Conservation (phyloP, 2,329 filamentous ascomycete genomes). For the Penicillium hesseltinei region DNA sequence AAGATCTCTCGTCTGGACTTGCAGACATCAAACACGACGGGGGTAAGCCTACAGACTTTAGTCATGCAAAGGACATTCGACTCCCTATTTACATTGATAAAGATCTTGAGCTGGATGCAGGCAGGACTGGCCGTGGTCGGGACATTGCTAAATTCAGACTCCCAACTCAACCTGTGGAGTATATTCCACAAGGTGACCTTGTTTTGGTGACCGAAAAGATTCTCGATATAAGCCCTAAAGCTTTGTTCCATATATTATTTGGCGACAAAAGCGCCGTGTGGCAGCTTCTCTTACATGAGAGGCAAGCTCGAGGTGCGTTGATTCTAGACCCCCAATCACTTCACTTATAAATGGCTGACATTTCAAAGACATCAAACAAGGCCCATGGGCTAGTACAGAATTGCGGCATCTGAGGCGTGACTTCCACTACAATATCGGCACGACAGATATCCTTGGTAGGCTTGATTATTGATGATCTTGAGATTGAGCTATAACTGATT, state of each 20-base stretch:
- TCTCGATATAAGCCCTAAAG: slow-evolving; percentile 90
- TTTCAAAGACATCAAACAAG: slow-evolving; percentile 68
- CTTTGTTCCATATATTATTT: slow-evolving; percentile 92
- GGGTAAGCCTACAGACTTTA: slow-evolving; percentile 38
- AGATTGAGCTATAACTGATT: slow-evolving; percentile 11
- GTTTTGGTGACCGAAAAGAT: slow-evolving; percentile 72
- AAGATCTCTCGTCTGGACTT: slow-evolving; percentile 64
- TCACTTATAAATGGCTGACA: slow-evolving; percentile 16
- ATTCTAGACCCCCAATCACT: background rate
- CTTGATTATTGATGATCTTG: background rate
- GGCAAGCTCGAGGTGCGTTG: slow-evolving; percentile 61
- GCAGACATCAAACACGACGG: slow-evolving; percentile 56
- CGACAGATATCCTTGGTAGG: slow-evolving; percentile 63
- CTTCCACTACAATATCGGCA: slow-evolving; percentile 75
- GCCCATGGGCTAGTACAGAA: slow-evolving; percentile 75
- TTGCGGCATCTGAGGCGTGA: slow-evolving; percentile 70
- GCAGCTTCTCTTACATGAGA: slow-evolving; percentile 82
- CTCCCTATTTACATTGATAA: slow-evolving; percentile 62
- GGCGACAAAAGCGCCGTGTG: slow-evolving; percentile 95
- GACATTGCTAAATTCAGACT: slow-evolving; percentile 73
- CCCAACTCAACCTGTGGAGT: slow-evolving; percentile 75
- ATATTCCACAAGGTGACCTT: slow-evolving; percentile 79
- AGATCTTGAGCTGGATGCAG: slow-evolving; percentile 52
- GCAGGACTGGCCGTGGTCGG: slow-evolving; percentile 36
- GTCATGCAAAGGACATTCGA: slow-evolving; percentile 52